phyloP scores from a whole-genome alignment of 179 eudicot species.

The Vitellaria paradoxa region DNA sequence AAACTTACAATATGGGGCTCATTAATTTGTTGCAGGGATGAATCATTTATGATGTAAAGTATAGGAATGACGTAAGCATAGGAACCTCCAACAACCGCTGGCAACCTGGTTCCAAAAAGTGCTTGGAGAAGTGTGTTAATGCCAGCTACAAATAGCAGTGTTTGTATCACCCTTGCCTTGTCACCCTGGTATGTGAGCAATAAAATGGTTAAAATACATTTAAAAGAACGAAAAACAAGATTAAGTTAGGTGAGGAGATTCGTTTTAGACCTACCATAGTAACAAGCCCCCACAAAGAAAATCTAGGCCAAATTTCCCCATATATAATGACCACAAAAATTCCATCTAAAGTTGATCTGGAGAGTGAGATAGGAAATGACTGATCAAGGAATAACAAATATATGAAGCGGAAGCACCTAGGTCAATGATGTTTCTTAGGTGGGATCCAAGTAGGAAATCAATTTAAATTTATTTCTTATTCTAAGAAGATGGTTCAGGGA shows the following conservation, averaged over 20 bases:
- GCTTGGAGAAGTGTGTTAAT: constrained; percentile 95
- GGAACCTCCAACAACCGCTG: constrained; percentile 96
- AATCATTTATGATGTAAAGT: constrained; percentile 79
- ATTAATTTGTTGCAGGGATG: constrained; percentile 66
- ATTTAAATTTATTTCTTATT: neutral
- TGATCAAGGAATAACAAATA: neutral
- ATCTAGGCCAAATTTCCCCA: constrained; percentile 6
- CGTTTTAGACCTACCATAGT: constrained; percentile 9
- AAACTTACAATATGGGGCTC: constrained; percentile 76
- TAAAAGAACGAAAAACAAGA: neutral
- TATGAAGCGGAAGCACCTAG: constrained; percentile 7
- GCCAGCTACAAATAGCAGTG: constrained; percentile 89
- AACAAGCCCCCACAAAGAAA: constrained; percentile 12
- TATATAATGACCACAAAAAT: constrained; percentile 4
- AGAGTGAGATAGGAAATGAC: constrained; percentile 13
- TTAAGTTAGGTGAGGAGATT: neutral
- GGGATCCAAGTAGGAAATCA: constrained; percentile 6
- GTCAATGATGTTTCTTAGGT: neutral
- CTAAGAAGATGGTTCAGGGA: neutral
- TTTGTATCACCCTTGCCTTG: constrained; percentile 94
- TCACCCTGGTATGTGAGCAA: constrained; percentile 66
- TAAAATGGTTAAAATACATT: neutral
- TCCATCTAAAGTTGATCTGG: neutral
- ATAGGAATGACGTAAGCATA: constrained; percentile 81
- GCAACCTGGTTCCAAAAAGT: constrained; percentile 90